Evolutionary conservation across 345 rosid species (phyloP), one percentile per base, ranked within the genome.

Genomic region (Hevea brasiliensis): DNA sequence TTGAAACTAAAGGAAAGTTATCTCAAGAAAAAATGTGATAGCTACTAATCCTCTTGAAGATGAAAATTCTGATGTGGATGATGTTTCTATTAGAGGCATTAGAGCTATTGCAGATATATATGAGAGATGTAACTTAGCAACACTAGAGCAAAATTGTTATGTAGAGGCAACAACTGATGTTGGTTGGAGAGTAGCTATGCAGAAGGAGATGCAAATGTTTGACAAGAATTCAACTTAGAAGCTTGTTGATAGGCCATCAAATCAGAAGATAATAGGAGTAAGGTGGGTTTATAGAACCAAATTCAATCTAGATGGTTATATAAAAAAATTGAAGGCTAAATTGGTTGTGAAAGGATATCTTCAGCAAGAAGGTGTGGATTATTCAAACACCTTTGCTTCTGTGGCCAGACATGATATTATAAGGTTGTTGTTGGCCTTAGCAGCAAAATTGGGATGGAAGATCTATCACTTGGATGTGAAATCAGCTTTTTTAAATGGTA

Each of bases 401-500:
- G 8, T 18, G 0, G 54, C 67, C 1, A 47, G 67, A 21, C 32
- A 20, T 12, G 60, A 62, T 5, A 72, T 29, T 0, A 37, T 70
- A 1, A 23, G 51, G 42, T 0, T 45, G 0, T 3, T 57, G 1
- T 10, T 70, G 0, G 65, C 65, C 2, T 7, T 40, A 0, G 8
- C 23, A 21, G 8, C 65, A 13, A 9, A 70, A 7, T 14, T 57
- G n/a, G 40, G 65, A 5, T 70, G 51, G 41, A 70, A 41, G 4
- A 0, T 70, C 13, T 58, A 20, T 45, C 55, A 70, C 4, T 3
- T 70, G 1, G 73, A 70, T 42, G 73, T 70, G 17, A 70, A 70
- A n/a, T 58, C 20, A 41, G 54, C 65, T 11, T 70, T 70, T 29
- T 15, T 68, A 1, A 29, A 51, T 68, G 47, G 29, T 6, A 0